Evolutionary conservation across 2,329 filamentous ascomycete species (phyloP).

Genomic region (Daldinia sp.): DNA sequence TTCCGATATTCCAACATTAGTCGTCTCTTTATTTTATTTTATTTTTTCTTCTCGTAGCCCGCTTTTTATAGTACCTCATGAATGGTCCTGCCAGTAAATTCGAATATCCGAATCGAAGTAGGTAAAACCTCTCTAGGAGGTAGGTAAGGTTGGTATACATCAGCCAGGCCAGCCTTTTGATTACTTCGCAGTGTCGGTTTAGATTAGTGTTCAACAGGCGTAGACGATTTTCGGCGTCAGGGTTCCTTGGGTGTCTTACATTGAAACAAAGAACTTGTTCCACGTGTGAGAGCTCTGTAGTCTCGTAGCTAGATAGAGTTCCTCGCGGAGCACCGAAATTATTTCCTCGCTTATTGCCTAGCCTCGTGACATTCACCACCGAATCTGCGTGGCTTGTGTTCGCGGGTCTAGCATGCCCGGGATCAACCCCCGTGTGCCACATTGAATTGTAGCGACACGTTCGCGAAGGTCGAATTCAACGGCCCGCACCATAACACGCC

Average conservation of each 20-base stretch:
- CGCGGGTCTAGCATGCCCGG: slow-evolving; percentile 57
- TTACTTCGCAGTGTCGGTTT: slow-evolving; percentile 1
- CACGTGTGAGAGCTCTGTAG: too few species aligned
- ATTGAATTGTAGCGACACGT: slow-evolving; percentile 58
- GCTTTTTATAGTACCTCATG: slow-evolving; percentile 12
- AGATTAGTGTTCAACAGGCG: neutral
- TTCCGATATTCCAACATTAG: slow-evolving; percentile 17
- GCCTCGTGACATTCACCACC: too few species aligned
- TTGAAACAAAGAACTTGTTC: too few species aligned
- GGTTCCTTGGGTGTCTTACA: too few species aligned
- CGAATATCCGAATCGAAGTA: slow-evolving; percentile 31
- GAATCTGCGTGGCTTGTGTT: slow-evolving; percentile 55
- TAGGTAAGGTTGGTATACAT: neutral
- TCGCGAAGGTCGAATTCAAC: slow-evolving; percentile 65
- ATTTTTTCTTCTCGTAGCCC: slow-evolving; percentile 25
- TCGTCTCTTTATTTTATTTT: slow-evolving; percentile 11
- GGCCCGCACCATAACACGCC: slow-evolving; percentile 63
- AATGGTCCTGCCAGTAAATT: slow-evolving; percentile 36
- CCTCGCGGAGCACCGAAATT: too few species aligned
- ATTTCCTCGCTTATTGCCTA: too few species aligned
- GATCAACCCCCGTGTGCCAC: slow-evolving; percentile 62
- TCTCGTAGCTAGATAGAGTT: too few species aligned
- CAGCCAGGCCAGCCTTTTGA: slow-evolving; percentile 10
- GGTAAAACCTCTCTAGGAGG: slow-evolving; percentile 37
- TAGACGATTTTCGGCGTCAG: slow-evolving; percentile 10